Conservation (phyloP, 192 early-diverging fungal species). For the Rhizophagus clarus region DNA sequence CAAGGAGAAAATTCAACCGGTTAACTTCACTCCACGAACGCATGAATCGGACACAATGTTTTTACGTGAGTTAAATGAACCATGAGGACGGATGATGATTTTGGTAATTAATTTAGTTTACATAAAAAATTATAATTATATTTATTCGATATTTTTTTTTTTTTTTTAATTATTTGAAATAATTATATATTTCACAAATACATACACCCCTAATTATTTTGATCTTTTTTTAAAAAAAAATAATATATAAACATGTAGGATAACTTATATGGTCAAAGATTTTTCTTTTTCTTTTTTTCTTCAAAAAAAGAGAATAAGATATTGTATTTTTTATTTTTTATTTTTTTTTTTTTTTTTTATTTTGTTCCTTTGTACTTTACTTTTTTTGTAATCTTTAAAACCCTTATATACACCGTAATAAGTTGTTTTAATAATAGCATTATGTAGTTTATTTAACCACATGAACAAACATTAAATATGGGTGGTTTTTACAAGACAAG, state of each 20-base stretch:
- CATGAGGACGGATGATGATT: neutral
- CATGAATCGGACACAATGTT: conserved; percentile 47
- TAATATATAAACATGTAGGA: neutral
- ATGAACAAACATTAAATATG: neutral
- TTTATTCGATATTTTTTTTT: neutral
- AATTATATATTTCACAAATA: neutral
- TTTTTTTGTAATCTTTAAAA: neutral
- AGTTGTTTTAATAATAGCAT: neutral
- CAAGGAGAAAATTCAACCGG: conserved; percentile 49
- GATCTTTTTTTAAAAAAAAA: too few relatives aligned
- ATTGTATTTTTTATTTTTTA: too few relatives aligned
- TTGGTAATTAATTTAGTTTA: neutral
- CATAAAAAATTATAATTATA: neutral
- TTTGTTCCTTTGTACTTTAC: too few relatives aligned
- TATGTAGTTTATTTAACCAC: neutral
- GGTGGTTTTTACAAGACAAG: neutral
- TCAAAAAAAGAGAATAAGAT: neutral
- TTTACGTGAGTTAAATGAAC: conserved; percentile 44
- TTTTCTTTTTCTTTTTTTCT: neutral
- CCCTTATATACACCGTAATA: neutral
- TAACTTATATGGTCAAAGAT: neutral
- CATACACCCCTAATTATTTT: neutral
- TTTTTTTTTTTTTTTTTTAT: too few relatives aligned
- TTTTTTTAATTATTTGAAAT: neutral
- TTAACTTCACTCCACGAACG: conserved; percentile 39